These are phyloP conservation scores for Lecanosticta acicola DNA, from an alignment of 2,329 filamentous ascomycete species.

Conservation along the genomic window DNA sequence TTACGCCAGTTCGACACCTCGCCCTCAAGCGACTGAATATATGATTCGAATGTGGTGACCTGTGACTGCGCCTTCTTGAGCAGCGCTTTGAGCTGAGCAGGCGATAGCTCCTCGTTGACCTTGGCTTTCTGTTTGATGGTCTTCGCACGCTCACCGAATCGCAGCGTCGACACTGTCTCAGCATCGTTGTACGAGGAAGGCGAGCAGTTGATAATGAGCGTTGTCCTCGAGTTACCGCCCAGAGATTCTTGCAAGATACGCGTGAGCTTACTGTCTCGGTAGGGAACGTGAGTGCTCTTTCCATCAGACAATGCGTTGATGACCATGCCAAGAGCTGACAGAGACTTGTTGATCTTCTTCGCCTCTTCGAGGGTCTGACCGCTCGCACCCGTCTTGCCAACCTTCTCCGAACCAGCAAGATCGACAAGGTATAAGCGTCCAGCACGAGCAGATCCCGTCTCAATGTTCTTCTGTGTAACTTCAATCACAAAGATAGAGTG, in stretches of 20 bases:
- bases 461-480: conserved; percentile 94
- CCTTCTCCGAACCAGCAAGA: conserved; percentile 96
- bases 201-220: conserved; percentile 98
- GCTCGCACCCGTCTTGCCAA: conserved; percentile 95
- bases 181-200: conserved; percentile 96
- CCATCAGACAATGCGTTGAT: conserved; percentile 96
- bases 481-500: conserved; percentile 98
- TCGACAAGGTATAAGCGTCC: conserved; percentile 96
- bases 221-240: conserved; percentile 96
- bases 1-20: conserved; percentile 84
- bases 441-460: conserved; percentile 92
- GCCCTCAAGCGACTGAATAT: conserved; percentile 74
- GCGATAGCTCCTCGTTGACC: conserved; percentile 96
- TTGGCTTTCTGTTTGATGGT: conserved; percentile 99
- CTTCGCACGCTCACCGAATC: conserved; percentile 94
- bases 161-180: conserved; percentile 84
- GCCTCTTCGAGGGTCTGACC: conserved; percentile 96
- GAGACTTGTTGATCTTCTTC: conserved; percentile 99
- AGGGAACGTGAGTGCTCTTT: conserved; percentile 93
- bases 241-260: conserved; percentile 95
- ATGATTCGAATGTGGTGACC: conserved; percentile 80
- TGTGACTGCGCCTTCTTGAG: conserved; percentile 90
- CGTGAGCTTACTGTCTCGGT: conserved; percentile 96
- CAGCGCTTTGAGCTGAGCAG: conserved; percentile 85
- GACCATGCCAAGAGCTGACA: conserved; percentile 97